phyloP scores from a whole-genome alignment of 2,329 filamentous ascomycete species.

The Fusarium avenaceum region DNA sequence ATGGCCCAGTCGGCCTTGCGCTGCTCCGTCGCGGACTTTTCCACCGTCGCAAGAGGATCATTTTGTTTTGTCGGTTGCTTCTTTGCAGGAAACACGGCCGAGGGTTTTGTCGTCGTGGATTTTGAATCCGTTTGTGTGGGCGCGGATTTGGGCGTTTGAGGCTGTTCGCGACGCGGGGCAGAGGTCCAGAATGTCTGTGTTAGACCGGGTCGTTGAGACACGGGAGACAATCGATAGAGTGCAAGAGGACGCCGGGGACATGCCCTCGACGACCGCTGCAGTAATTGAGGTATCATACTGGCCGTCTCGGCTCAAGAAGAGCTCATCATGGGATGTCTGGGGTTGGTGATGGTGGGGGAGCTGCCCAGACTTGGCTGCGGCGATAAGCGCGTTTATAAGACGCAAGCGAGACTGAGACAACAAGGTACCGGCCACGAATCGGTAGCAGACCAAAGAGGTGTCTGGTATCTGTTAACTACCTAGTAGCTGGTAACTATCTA shows the following conservation, averaged over 20 bases:
- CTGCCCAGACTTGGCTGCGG: constrained; percentile 16
- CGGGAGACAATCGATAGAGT: constrained; percentile 48
- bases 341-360: constrained; percentile 46
- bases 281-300: constrained; percentile 56
- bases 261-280: constrained; percentile 52
- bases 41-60: constrained; percentile 53
- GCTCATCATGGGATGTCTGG: constrained; percentile 48
- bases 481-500: too few species aligned
- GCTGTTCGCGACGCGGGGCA: constrained; percentile 48
- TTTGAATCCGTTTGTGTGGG: constrained; percentile 36
- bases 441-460: constrained; percentile 28
- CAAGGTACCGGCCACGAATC: constrained; percentile 38
- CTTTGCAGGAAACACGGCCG: constrained; percentile 35
- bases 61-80: constrained; percentile 41
- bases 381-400: constrained; percentile 26
- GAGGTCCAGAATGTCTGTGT: constrained; percentile 53
- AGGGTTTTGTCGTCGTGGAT: constrained; percentile 39
- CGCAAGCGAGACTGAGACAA: constrained; percentile 19
- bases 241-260: constrained; percentile 51
- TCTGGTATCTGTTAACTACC: background rate
- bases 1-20: constrained; percentile 98
- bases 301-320: constrained; percentile 43
- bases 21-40: constrained; percentile 82
- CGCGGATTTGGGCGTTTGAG: constrained; percentile 22
- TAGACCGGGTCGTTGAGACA: constrained; percentile 47